Evolutionary conservation across 2,329 filamentous ascomycete genomes (phyloP).

Genomic region (Colletotrichum limetticola): DNA sequence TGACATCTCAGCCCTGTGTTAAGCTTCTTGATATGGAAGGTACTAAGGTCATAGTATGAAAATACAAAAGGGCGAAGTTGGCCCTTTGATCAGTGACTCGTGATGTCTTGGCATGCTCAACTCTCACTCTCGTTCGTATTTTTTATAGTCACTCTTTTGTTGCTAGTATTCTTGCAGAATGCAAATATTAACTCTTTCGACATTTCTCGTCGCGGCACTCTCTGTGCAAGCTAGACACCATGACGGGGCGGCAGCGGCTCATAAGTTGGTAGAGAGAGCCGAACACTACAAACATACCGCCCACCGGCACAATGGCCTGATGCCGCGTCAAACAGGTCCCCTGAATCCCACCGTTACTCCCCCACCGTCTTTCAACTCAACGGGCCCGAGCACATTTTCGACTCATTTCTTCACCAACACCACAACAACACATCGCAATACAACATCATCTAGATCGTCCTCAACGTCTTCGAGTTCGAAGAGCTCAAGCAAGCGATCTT

Average conservation of each 20-base stretch:
- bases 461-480: not conserved
- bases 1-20: not conserved
- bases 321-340: not conserved
- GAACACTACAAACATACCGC: not conserved
- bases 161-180: not conserved
- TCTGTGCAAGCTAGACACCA: not conserved
- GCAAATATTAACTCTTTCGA: not conserved
- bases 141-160: not conserved
- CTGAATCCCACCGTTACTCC: not conserved
- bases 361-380: conserved; percentile 1
- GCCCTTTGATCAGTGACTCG: not conserved
- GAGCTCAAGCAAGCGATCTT: conserved; percentile 1
- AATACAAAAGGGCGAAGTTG: not conserved
- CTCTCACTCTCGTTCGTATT: not conserved
- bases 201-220: not conserved
- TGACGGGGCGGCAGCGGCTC: not conserved
- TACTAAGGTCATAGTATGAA: not conserved
- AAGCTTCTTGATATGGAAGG: not conserved
- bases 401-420: not conserved
- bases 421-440: not conserved
- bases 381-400: conserved; percentile 5
- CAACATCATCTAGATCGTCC: not conserved
- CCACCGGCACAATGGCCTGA: not conserved
- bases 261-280: not conserved
- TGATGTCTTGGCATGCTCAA: not conserved